Evolutionary conservation across 2,329 filamentous ascomycete species (phyloP), one percentile per base, ranked within the genome.

Genomic region (Alternaria metachromatica): DNA sequence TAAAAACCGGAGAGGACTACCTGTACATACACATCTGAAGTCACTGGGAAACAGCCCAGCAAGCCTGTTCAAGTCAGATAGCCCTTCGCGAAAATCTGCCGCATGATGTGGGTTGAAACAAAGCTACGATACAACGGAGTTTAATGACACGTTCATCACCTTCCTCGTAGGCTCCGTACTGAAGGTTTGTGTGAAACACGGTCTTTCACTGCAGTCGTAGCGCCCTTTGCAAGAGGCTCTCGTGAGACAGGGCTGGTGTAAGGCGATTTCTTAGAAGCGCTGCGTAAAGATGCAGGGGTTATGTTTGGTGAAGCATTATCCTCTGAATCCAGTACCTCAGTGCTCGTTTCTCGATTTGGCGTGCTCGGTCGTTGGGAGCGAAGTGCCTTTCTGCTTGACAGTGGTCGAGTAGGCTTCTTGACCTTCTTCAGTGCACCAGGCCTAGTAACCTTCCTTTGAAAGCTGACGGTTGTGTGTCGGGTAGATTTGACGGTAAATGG

Each of bases 211-310:
- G 37, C 9, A 25, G 49, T 28, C 37, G 25, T n/a, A 0, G 18
- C 20, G 25, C 51, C 25, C 23, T 57, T 58, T 26, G 33, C 48
- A n/a, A 18, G 37, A 13, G 43, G 25, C 23, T 23, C 21, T 15
- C 28, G 50, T 48, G 21, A 9, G n/a, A 56, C 25, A 26, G 65
- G 59, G 23, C 62, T 65, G 11, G 30, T 12, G 43, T 55, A 51
- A 2, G 26, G 51, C 11, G 65, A 63, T 13, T 63, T 72, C 54
- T 66, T 75, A 12, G 68, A 66, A 15, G 77, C 76, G 58, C 76
- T 78, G 37, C 77, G 76, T 5, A 79, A 68, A 26, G 76, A 78
- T 4, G 76, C 75, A n/a, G 77, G 76, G 9, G 77, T 79, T 28
- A 79, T 78, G 28, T 78, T 79, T 10, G 72, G 71, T 5, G 76